Percentiles rank a stretch among this genome's conserved stretches.
Evolutionary conservation across 2,329 filamentous ascomycete species (phyloP).

Genomic region (Diaporthe eres): DNA sequence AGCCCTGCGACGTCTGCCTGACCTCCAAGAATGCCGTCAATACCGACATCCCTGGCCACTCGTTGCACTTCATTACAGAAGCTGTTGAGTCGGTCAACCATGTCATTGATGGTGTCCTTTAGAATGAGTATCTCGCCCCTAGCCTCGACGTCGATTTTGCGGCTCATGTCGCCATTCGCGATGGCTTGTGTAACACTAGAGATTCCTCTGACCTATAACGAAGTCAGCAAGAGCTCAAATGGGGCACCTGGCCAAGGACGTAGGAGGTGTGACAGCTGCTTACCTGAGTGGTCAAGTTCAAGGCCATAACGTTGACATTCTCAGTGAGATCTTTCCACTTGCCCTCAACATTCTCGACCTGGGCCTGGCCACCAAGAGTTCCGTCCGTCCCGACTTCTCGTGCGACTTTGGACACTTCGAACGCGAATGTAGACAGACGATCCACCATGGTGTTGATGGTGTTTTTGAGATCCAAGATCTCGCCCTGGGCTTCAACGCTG

Average conservation of each 20-base stretch:
- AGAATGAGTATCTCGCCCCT: conserved; percentile 94
- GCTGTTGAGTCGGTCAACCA: conserved; percentile 94
- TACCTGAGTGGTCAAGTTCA: conserved; percentile 76
- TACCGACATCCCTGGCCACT: conserved; percentile 95
- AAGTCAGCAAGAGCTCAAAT: conserved; percentile 12
- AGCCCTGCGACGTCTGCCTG: conserved; percentile 95
- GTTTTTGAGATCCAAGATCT: conserved; percentile 95
- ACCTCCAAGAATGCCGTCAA: conserved; percentile 98
- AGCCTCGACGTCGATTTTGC: conserved; percentile 94
- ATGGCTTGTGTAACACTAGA: conserved; percentile 96
- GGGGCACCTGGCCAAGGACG: background rate
- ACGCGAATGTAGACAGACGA: conserved; percentile 94
- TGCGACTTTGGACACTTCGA: conserved; percentile 95
- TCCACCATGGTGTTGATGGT: conserved; percentile 99
- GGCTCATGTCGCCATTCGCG: conserved; percentile 94
- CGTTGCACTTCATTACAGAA: conserved; percentile 97
- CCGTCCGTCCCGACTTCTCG: conserved; percentile 97
- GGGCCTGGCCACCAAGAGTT: conserved; percentile 91
- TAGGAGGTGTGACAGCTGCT: conserved; percentile 36
- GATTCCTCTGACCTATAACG: conserved; percentile 82
- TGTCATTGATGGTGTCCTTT: conserved; percentile 98
- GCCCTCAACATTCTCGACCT: conserved; percentile 94
- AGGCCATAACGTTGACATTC: conserved; percentile 85
- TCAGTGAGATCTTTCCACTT: conserved; percentile 98
- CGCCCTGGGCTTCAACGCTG: conserved; percentile 90